Conservation (phyloP, 768 basidiomycete species). For the Leccinellum luteum region DNA sequence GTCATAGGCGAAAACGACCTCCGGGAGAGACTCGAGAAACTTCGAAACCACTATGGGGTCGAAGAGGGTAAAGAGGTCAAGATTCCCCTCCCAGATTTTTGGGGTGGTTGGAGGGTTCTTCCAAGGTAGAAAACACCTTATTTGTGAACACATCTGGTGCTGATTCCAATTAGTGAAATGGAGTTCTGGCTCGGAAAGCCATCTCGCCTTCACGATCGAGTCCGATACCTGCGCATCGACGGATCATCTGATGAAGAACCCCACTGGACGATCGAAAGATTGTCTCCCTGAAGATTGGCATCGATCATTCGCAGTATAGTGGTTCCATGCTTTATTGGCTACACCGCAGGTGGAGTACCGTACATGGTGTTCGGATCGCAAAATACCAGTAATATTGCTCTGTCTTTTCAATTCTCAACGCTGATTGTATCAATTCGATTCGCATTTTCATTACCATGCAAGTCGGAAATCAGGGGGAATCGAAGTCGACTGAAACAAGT, state of each 20-base stretch:
- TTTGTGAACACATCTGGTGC: neutral
- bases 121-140: constrained; percentile 55
- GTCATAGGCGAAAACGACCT: constrained; percentile 76
- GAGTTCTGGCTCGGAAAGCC: constrained; percentile 98
- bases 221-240: constrained; percentile 65
- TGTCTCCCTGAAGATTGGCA: constrained; percentile 57
- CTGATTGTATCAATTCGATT: neutral
- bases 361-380: neutral
- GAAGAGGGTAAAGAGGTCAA: constrained; percentile 39
- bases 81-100: constrained; percentile 82
- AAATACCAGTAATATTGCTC: constrained; percentile 14
- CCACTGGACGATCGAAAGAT: constrained; percentile 74
- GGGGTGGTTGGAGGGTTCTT: constrained; percentile 97
- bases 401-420: neutral
- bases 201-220: constrained; percentile 90
- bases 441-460: neutral
- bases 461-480: constrained; percentile 2
- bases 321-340: neutral
- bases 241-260: constrained; percentile 47
- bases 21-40: constrained; percentile 52
- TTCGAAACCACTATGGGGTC: constrained; percentile 57
- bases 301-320: neutral
- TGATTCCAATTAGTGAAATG: constrained; percentile 62
- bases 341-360: neutral
- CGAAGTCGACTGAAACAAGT: neutral